Evolutionary conservation across 2,329 filamentous ascomycete species (phyloP).

Genomic region (Colletotrichum zoysiae): DNA sequence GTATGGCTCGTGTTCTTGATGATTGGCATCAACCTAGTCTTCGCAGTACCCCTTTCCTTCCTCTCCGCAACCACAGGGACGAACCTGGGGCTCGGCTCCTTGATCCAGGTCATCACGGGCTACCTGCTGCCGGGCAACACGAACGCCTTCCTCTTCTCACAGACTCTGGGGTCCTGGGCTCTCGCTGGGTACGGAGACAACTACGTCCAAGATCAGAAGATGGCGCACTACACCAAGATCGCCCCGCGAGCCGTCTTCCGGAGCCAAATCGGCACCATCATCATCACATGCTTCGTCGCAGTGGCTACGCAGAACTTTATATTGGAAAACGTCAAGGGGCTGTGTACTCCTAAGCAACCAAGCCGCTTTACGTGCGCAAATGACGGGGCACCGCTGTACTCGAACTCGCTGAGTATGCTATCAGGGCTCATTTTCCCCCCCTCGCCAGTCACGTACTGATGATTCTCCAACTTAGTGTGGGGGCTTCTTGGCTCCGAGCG

Average conservation of each 20-base stretch:
- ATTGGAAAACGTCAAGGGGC: slow-evolving; percentile 52
- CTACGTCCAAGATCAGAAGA: slow-evolving; percentile 52
- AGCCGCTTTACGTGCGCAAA: slow-evolving; percentile 50
- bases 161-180: slow-evolving; percentile 45
- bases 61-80: slow-evolving; percentile 60
- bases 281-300: slow-evolving; percentile 54
- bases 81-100: slow-evolving; percentile 56
- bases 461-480: slow-evolving; percentile 40
- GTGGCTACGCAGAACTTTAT: slow-evolving; percentile 59
- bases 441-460: neutral
- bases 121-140: slow-evolving; percentile 57
- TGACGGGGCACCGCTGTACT: slow-evolving; percentile 48
- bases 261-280: slow-evolving; percentile 59
- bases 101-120: slow-evolving; percentile 59
- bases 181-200: slow-evolving; percentile 58
- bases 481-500: slow-evolving; percentile 47
- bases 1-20: slow-evolving; percentile 50
- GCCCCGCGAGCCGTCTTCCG: slow-evolving; percentile 52
- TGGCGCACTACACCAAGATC: slow-evolving; percentile 51
- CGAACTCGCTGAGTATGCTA: slow-evolving; percentile 46
- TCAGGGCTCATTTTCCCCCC: too few relatives aligned
- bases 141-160: slow-evolving; percentile 47
- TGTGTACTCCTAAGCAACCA: slow-evolving; percentile 50
- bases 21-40: slow-evolving; percentile 54
- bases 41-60: slow-evolving; percentile 58